Evolutionary conservation across 1,284 basidiomycete species (phyloP).

Genomic region (Ustilago trichophora): DNA sequence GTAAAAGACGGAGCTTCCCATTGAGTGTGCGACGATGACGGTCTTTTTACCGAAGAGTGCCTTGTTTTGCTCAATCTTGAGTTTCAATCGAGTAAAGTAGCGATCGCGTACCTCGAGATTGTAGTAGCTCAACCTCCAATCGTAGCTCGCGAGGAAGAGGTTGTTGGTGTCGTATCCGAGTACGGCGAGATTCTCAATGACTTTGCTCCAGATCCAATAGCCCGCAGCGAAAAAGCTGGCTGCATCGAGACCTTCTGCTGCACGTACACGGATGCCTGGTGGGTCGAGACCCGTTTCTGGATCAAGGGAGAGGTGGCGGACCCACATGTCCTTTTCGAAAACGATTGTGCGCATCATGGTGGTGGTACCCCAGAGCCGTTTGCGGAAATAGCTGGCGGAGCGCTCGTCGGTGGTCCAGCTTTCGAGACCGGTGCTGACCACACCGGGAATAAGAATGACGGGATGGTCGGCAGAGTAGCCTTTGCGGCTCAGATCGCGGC

Average conservation of each 20-base stretch:
- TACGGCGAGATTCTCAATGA: constrained; percentile 83
- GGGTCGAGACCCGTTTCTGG: constrained; percentile 88
- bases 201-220: constrained; percentile 88
- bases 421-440: constrained; percentile 64
- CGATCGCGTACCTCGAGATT: constrained; percentile 88
- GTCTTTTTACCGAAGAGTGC: constrained; percentile 80
- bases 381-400: constrained; percentile 56
- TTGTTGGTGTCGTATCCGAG: constrained; percentile 64
- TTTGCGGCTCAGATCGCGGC: constrained; percentile 31
- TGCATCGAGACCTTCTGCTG: constrained; percentile 80
- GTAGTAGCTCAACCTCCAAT: constrained; percentile 80
- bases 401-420: constrained; percentile 59
- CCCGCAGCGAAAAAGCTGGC: constrained; percentile 86
- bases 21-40: constrained; percentile 82
- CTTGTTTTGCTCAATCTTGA: constrained; percentile 82
- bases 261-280: constrained; percentile 84
- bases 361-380: constrained; percentile 64
- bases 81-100: constrained; percentile 88
- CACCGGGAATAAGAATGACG: constrained; percentile 64
- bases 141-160: constrained; percentile 62
- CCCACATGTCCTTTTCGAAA: constrained; percentile 87
- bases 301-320: constrained; percentile 88
- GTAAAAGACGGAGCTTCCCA: constrained; percentile 66
- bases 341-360: constrained; percentile 86
- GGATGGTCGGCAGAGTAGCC: constrained; percentile 62